These are phyloP conservation scores for Lasiosphaeria hispida DNA, from an alignment of 495 filamentous ascomycete genomes.

Conservation along the genomic window DNA sequence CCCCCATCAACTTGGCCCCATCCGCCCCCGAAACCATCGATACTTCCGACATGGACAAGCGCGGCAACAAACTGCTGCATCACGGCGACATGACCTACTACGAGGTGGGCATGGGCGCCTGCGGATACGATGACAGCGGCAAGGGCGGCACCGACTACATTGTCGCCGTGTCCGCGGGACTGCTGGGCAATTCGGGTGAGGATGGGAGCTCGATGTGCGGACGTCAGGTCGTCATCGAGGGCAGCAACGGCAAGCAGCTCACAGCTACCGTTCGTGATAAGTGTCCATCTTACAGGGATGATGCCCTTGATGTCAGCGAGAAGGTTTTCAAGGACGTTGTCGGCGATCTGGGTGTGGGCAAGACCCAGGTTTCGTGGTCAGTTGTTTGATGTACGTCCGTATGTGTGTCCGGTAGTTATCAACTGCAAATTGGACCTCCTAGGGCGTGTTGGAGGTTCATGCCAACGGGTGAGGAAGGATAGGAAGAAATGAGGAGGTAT, in stretches of 20 bases:
- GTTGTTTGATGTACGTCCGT: not conserved
- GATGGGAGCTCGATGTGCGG: constrained; percentile 49
- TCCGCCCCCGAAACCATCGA: no score
- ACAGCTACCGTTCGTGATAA: constrained; percentile 65
- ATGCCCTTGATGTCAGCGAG: constrained; percentile 46
- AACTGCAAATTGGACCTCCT: no score
- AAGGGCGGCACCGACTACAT: constrained; percentile 35
- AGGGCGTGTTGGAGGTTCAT: no score
- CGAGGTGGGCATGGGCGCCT: constrained; percentile 39
- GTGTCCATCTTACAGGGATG: constrained; percentile 59
- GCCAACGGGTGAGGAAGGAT: no score
- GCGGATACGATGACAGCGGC: constrained; percentile 38
- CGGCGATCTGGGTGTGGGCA: constrained; percentile 32
- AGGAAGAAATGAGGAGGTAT: no score
- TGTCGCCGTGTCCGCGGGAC: constrained; percentile 35
- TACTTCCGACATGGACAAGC: not conserved
- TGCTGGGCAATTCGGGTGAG: constrained; percentile 38
- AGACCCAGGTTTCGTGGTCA: constrained; percentile 16
- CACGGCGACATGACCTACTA: constrained; percentile 45
- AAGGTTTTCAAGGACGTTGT: constrained; percentile 41
- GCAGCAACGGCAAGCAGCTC: constrained; percentile 48
- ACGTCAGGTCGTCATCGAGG: constrained; percentile 56
- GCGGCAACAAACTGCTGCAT: constrained; percentile 6
- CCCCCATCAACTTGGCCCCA: not conserved
- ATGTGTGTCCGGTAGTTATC: not conserved